phyloP scores from a whole-genome alignment of 306 rosid genomes.

The Inga laurina region DNA sequence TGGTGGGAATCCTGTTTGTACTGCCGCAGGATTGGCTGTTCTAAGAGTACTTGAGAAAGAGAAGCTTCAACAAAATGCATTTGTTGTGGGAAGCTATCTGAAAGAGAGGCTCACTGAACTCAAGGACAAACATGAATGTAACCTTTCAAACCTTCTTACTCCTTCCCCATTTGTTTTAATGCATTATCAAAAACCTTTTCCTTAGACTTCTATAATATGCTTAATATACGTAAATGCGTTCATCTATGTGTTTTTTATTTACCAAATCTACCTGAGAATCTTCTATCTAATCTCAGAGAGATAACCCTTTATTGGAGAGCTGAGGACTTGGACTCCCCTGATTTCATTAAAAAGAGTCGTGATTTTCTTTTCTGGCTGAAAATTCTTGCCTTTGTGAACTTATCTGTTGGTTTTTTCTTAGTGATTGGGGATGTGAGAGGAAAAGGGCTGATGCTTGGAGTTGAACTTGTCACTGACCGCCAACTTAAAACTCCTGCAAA shows the following conservation, averaged over 20 bases:
- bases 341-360: neutral
- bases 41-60: constrained; percentile 77
- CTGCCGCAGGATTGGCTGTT: constrained; percentile 87
- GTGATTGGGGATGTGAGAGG: constrained; percentile 92
- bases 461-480: constrained; percentile 80
- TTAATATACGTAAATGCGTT: neutral
- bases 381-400: neutral
- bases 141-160: neutral
- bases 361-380: neutral
- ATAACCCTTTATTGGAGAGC: neutral
- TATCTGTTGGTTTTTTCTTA: constrained; percentile 28
- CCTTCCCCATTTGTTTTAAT: neutral
- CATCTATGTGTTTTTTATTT: neutral
- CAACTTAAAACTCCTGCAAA: constrained; percentile 79
- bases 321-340: neutral
- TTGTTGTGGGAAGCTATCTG: constrained; percentile 60
- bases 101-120: constrained; percentile 64
- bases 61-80: constrained; percentile 76
- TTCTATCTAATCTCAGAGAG: neutral
- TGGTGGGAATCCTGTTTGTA: constrained; percentile 85
- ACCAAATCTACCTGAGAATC: neutral
- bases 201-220: neutral
- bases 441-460: constrained; percentile 79
- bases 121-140: constrained; percentile 71
- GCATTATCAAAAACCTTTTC: neutral